Percentiles rank a stretch among this genome's conserved stretches.
Conservation (phyloP, 257 asterid genomes). For the Solanum clarkiae region DNA sequence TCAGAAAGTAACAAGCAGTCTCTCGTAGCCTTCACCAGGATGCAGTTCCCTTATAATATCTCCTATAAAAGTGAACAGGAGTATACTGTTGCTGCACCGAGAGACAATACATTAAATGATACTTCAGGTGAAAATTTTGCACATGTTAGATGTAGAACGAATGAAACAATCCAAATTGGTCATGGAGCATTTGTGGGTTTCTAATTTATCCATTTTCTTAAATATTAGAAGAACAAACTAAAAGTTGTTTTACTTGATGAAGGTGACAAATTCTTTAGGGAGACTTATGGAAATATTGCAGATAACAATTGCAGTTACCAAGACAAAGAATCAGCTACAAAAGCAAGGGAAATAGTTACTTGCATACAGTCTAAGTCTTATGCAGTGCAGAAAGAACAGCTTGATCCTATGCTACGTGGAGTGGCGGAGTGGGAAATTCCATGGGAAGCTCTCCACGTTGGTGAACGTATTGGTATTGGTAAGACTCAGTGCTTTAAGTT, state of each 20-base stretch:
- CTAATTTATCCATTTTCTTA: not conserved
- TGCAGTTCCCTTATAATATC: constrained; percentile 18
- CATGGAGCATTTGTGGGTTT: not conserved
- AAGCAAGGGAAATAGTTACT: constrained; percentile 16
- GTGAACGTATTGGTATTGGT: constrained; percentile 98
- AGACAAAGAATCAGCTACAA: constrained; percentile 6
- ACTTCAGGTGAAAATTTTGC: constrained; percentile 18
- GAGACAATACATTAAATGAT: constrained; percentile 13
- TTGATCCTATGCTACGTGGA: constrained; percentile 50
- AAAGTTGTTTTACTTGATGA: not conserved
- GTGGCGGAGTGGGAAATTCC: constrained; percentile 78
- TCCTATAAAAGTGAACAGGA: constrained; percentile 16
- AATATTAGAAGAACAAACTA: not conserved
- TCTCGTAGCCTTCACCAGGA: constrained; percentile 25
- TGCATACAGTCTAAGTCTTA: constrained; percentile 24
- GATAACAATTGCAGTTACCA: constrained; percentile 1
- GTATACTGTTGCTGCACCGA: constrained; percentile 1
- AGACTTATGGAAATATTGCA: not conserved
- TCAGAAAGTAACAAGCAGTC: constrained; percentile 27
- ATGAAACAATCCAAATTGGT: constrained; percentile 16
- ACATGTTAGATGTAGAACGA: constrained; percentile 14
- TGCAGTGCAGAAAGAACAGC: constrained; percentile 31
- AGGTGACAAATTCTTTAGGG: constrained; percentile 8
- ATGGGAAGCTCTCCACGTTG: constrained; percentile 97
- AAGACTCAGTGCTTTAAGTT: constrained; percentile 3